Base-by-base conservation (phyloP, 805 yeast genomes). In the Lachancea waltii region DNA sequence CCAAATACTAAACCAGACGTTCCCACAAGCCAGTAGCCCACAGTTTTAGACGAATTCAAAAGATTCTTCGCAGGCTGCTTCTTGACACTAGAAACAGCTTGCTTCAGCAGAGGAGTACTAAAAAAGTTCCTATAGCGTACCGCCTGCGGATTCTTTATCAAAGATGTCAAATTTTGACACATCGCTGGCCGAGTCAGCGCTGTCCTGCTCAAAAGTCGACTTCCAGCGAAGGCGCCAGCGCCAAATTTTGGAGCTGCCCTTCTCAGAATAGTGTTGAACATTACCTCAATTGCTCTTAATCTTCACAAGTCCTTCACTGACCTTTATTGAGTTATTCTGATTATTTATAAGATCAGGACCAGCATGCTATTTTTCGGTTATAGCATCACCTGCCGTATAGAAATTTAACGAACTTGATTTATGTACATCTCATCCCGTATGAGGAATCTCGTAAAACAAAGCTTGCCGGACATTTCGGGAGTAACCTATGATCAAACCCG, bases 1-100 rank as follows among this genome's bases (percentile, higher is more conserved):
- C 95, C 96, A 61, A 92, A 92, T 1, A 92, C 95, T 11, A 92
- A 65, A 0, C 83, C 81, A 1, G 97, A 83, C 1, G 94, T 80
- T 17, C 92, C 90, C 5, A 89, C 64, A 39, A 95, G 72, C 85
- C 97, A 82, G 56, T 82, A 85, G 0, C 95, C 96, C 2, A 86
- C 90, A 22, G 63, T 54, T 38, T 72, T 77, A 30, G 77, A 68
- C 0, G 81, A 68, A 48, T 68, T 68, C 8, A 67, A 54, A 42
- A 44, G 47, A 35, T 56, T 73, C 63, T 68, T 65, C 30, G 47
- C 50, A 15, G 49, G 45, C 23, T 42, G 33, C 48, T 38, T 51
- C 45, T 51, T 40, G 36, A 44, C 25, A 42, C 38, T 26, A n/a
- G 42, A 27, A 13, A 16, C 38, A 15, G 40, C 37, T 40, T 49